Percentiles rank a stretch among this genome's conserved stretches.
phyloP scores from a whole-genome alignment of 129 eudicot species.

The Smallanthus sonchifolius region DNA sequence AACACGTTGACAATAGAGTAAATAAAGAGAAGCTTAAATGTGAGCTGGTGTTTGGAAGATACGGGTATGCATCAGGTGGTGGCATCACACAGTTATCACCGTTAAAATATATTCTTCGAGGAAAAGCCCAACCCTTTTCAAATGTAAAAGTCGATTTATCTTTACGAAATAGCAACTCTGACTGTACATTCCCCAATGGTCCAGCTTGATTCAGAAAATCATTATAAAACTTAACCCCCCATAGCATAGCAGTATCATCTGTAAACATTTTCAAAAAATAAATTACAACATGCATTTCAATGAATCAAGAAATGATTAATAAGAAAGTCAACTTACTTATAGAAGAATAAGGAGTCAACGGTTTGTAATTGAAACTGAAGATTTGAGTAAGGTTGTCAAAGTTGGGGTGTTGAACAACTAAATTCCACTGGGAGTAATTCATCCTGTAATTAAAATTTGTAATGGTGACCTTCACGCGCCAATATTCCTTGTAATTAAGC shows the following conservation, averaged over 20 bases:
- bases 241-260: neutral
- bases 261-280: neutral
- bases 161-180: neutral
- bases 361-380: neutral
- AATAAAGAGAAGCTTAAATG: neutral
- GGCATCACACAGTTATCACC: conserved; percentile 1
- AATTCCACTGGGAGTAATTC: neutral
- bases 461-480: neutral
- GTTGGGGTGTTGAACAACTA: neutral
- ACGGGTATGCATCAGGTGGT: neutral
- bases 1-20: neutral
- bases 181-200: neutral
- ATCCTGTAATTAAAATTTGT: neutral
- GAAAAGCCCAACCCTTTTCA: neutral
- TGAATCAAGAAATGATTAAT: neutral
- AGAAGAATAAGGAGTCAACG: neutral
- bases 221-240: neutral
- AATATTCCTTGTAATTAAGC: neutral
- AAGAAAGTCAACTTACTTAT: neutral
- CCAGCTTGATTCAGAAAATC: neutral
- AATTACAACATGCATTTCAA: neutral
- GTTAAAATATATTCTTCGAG: neutral
- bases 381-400: neutral
- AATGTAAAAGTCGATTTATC: neutral
- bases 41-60: neutral